These are phyloP conservation scores for Suaeda aralocaspica DNA, from an alignment of 148 eudicot genomes.

Conservation along the genomic window DNA sequence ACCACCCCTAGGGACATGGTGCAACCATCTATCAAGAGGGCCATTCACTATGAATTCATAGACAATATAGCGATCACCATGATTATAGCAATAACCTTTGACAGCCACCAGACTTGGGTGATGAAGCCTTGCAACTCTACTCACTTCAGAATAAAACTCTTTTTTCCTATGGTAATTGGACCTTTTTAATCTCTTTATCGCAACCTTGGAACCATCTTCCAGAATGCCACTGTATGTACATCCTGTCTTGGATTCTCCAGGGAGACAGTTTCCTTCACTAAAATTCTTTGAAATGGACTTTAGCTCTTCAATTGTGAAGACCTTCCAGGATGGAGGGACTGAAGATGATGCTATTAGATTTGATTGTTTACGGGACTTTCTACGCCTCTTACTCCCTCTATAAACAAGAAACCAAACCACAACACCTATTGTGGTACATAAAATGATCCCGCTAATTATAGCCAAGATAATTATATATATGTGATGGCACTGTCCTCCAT, in stretches of 20 bases:
- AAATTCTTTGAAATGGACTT: constrained; percentile 78
- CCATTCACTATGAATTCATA: constrained; percentile 86
- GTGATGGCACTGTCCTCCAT: constrained; percentile 63
- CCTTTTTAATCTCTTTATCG: constrained; percentile 86
- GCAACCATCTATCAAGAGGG: constrained; percentile 89
- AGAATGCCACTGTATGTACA: constrained; percentile 81
- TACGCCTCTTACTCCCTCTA: constrained; percentile 67
- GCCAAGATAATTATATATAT: constrained; percentile 74
- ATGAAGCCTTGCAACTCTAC: constrained; percentile 84
- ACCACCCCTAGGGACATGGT: constrained; percentile 88
- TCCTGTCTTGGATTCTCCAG: constrained; percentile 90
- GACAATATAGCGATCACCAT: constrained; percentile 85
- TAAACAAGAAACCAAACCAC: constrained; percentile 78
- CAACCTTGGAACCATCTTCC: constrained; percentile 81
- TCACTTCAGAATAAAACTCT: constrained; percentile 89
- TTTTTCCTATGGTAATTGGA: constrained; percentile 83
- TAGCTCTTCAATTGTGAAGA: constrained; percentile 76
- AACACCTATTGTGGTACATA: constrained; percentile 60
- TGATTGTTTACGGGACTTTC: constrained; percentile 66
- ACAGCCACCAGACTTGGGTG: constrained; percentile 84
- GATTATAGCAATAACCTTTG: constrained; percentile 93
- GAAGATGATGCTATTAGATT: constrained; percentile 61
- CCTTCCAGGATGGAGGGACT: constrained; percentile 84
- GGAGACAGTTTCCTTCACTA: constrained; percentile 86
- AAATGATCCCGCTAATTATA: constrained; percentile 71